phyloP scores from a whole-genome alignment of 176 grass and related monocot genomes.

The Canna indica region DNA sequence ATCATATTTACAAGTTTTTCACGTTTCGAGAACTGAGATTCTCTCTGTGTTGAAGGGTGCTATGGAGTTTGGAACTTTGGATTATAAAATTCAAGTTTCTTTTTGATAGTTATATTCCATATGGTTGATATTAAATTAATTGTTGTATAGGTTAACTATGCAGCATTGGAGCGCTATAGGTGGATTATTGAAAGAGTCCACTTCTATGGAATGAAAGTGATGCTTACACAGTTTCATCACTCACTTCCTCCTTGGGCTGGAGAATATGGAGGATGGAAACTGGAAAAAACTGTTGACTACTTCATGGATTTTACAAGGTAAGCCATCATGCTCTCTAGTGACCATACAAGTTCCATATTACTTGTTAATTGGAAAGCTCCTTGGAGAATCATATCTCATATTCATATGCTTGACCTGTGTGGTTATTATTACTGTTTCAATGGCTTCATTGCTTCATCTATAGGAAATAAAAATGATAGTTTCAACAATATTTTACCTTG shows the following conservation, averaged over 20 bases:
- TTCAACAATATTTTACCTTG: too few relatives aligned
- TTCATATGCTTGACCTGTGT: background rate
- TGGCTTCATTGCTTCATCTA: too few relatives aligned
- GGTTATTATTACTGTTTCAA: too few relatives aligned
- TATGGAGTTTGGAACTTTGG: background rate
- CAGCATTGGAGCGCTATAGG: slow-evolving; percentile 79
- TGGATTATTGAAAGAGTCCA: slow-evolving; percentile 78
- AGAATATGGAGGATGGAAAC: slow-evolving; percentile 83
- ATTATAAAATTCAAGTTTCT: background rate
- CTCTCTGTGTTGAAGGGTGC: background rate
- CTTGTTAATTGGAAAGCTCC: background rate
- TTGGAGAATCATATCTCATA: background rate
- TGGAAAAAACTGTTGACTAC: slow-evolving; percentile 79
- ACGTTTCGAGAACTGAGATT: too few relatives aligned
- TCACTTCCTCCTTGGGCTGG: slow-evolving; percentile 96
- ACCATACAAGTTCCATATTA: background rate
- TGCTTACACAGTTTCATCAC: slow-evolving; percentile 91
- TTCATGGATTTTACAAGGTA: slow-evolving; percentile 91
- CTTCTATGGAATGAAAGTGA: slow-evolving; percentile 88
- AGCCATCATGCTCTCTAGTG: background rate
- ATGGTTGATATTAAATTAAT: background rate
- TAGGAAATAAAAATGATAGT: too few relatives aligned
- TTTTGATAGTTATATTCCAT: background rate
- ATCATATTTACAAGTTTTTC: background rate
- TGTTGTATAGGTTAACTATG: slow-evolving; percentile 76